A percentile compares a stretch with the other conserved stretches of the same genome.
Evolutionary conservation across 139 green algal species (phyloP).

Genomic region (Asterochloris sp.): DNA sequence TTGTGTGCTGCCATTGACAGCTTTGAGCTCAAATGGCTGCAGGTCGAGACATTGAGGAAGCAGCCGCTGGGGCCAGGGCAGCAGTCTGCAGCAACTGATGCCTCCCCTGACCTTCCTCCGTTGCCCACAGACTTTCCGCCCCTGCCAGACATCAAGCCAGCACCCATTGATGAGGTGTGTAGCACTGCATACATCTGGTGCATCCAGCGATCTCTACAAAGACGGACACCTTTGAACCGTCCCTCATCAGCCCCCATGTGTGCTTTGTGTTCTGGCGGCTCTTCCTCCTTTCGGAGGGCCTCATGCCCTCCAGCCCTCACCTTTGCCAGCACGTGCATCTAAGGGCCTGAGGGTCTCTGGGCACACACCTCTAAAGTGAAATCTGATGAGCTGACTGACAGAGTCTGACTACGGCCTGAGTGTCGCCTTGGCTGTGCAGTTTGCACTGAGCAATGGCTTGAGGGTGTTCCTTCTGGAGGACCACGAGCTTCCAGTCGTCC

Average conservation of each 20-base stretch:
- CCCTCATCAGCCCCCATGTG: not conserved
- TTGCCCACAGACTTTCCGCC: constrained; percentile 36
- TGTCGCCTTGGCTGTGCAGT: not conserved
- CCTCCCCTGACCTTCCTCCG: constrained; percentile 27
- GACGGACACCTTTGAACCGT: not conserved
- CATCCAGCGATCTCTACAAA: not conserved
- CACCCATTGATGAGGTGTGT: constrained; percentile 24
- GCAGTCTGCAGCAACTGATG: constrained; percentile 4
- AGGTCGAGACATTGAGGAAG: no score
- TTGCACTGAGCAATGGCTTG: constrained; percentile 59
- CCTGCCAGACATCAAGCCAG: constrained; percentile 31
- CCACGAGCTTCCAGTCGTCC: constrained; percentile 64
- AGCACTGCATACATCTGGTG: not conserved
- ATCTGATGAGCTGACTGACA: not conserved
- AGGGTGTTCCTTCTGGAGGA: constrained; percentile 69
- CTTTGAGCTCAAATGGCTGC: no score
- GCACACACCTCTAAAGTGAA: not conserved
- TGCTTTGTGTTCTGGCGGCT: not conserved
- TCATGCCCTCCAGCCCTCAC: not conserved
- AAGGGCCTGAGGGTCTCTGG: not conserved
- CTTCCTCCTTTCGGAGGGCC: not conserved
- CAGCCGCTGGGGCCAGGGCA: not conserved
- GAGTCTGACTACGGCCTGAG: not conserved
- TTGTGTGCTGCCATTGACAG: no score
- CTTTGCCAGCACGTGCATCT: not conserved